Base-by-base conservation (phyloP, 2,329 filamentous ascomycete genomes). In the Metarhizium sp. region DNA sequence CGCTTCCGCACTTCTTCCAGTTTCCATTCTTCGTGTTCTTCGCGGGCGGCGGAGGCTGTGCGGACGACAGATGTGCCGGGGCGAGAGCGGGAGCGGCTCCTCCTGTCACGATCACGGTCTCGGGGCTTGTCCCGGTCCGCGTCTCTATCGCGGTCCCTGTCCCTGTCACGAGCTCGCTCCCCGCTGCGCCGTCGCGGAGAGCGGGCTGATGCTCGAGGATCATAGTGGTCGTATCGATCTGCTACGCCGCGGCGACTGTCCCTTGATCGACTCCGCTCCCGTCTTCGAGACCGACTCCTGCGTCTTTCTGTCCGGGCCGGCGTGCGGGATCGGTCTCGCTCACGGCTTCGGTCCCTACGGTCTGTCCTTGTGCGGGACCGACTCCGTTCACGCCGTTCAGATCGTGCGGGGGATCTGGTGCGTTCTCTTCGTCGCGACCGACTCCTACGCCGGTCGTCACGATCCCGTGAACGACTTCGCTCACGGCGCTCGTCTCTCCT, bases 1-100 rank as follows among this genome's bases (percentile, higher is more conserved):
- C 82, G 77, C 64, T 82, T 81, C 65, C 76, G 80, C 53, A 83
- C 81, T 61, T 84, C 81, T 56, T 79, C 78, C 59, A 79, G 77
- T 64, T 85, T 85, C 75, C 80, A 80, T 16, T 75, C 75, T 61
- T 82, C 79, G 30, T 75, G 70, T 45, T 75, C 75, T n/a, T 76
- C 73, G 51, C 76, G 76, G 55, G 74, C 67, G 16, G 66, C 68
- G 1, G 72, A 69, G 2, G 72, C 68, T 1, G 73, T 71, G 34
- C 71, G 68, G 4, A 67, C 63, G 8, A 65, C 60, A 1, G 73
- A 68, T 4, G 72, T 69, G 4, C 64, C 61, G 4, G 69, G 70
- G 11, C 66, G 67, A 3, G 74, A 74, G 32, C 74, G 74, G 29
- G 78, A 78, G 20, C 74, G 72, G 59, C 75, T 78, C 54, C 66